Base-by-base conservation (phyloP, 2,329 filamentous ascomycete species). In the Arthrobotrys pseudoclavata region DNA sequence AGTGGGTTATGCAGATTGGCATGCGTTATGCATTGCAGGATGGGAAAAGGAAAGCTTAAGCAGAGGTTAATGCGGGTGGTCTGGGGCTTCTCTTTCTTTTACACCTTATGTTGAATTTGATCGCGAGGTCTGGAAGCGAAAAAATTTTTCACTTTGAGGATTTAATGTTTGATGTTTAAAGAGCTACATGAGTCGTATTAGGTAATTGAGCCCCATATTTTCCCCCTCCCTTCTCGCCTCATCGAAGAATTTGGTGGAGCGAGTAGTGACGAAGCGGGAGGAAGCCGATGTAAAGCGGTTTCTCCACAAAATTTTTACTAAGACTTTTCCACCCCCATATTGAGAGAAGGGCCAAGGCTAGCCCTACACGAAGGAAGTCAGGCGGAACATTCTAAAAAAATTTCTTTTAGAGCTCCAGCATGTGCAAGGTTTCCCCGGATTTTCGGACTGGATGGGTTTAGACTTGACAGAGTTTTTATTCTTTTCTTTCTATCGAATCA, bases 381-480 rank as follows among this genome's bases (percentile, higher is more conserved):
- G 68, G 63, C 63, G 53, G 64, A 69, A 76, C 55, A 50, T 75
- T 75, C 70, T 64, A 48, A 50, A 68, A 45, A 37, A 48, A 55
- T 47, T 53, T 62, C 64, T 57, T 45, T 61, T 74, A 61, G 61
- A 61, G 60, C 52, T 68, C 34, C 60, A 18, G 40, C 6, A 67
- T 50, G 20, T 60, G 66, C 66, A 76, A 48, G 66, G 53, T 76
- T 76, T 76, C 72, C 72, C 72, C 72, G 60, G 72, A 76, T 76
- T 76, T 75, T 70, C 42, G 42, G 47, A 61, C 66, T 22, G 48
- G 69, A 69, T 31, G 48, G 50, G 71, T 40, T 64, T 76, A 76
- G 71, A 40, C 55, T 60, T 55, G 5, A 20, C n/a, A 61, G 40
- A 69, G 45, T 63, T 63, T 69, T 64, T 40, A 22, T 15, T 24